Evolutionary conservation across 192 early-diverging fungal species (phyloP).

Genomic region (Coemansia sp.): DNA sequence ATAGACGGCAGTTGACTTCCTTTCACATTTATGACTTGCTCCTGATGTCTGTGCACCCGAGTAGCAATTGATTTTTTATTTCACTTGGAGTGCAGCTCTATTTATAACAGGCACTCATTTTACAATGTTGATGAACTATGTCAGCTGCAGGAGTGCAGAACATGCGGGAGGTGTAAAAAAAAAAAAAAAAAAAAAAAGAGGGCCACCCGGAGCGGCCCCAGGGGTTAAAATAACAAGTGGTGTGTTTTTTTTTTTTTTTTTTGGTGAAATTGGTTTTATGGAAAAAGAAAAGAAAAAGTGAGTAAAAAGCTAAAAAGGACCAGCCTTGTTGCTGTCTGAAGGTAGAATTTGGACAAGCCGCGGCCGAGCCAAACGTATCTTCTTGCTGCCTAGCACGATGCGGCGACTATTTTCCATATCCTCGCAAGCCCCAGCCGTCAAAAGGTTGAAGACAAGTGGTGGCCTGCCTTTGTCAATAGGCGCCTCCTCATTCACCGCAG

Average conservation of each 20-base stretch:
- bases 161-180: background rate
- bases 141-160: background rate
- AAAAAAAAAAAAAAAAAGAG: background rate
- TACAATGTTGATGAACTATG: background rate
- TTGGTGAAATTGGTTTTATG: background rate
- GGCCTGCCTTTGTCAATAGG: background rate
- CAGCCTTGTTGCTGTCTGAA: constrained; percentile 10
- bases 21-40: background rate
- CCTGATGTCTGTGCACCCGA: background rate
- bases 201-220: background rate
- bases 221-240: background rate
- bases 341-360: constrained; percentile 30
- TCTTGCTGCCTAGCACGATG: constrained; percentile 42
- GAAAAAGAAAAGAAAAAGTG: background rate
- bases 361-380: constrained; percentile 38
- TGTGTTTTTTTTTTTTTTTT: background rate
- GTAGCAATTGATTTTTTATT: background rate
- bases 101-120: background rate
- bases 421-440: constrained; percentile 3
- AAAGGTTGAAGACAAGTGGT: background rate
- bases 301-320: background rate
- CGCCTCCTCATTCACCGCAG: background rate
- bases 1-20: background rate
- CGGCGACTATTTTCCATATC: constrained; percentile 2
- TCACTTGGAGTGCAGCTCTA: background rate